Base-by-base conservation (phyloP, 2,329 filamentous ascomycete species). In the Didymella glomerata region DNA sequence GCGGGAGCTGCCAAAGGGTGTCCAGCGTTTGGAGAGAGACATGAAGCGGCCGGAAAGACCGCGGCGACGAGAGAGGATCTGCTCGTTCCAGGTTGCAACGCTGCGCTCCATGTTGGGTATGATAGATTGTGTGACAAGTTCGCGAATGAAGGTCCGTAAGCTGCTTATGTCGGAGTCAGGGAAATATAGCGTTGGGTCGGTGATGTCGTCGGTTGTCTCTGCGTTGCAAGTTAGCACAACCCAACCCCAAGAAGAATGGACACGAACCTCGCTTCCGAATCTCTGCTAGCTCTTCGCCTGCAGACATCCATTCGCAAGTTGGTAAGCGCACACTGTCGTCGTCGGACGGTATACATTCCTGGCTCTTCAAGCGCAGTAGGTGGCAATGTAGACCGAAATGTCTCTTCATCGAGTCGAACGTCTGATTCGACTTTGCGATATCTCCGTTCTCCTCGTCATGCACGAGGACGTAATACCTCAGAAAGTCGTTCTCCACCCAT, bases 351-450 rank as follows among this genome's bases (percentile, higher is more conserved):
- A 92, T 89, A 76, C 92, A 94, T 73, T 93, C 90, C 36, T 88
- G 90, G 70, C 92, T 96, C 67, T 94, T 86, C 49, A 99, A 81
- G 63, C 96, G 84, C 32, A 99, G 82, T 11, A 99, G 83, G 78
- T 99, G 95, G 74, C 95, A 99, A 77, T 99, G 93, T 47, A 98
- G 82, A 1, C 95, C 95, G 64, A 99, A 92, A 78, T 97, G 92
- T n/a, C 95, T 88, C 79, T 98, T 99, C 96, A 99, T 99, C 77
- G 97, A 92, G 68, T 99, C 95, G 77, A 97, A 99, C 27, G 98
- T 82, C 18, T 88, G 86, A 77, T 94, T 94, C 13, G 93, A 96
- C 77, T 93, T 90, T 36, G 87, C 87, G 61, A 98, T 96, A 74
- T 99, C 93, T 72, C 97, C 94, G 61, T 88, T 88, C 73, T 99